These are phyloP conservation scores for Psilocybe cubensis DNA, from an alignment of 768 basidiomycete species.

Conservation along the genomic window DNA sequence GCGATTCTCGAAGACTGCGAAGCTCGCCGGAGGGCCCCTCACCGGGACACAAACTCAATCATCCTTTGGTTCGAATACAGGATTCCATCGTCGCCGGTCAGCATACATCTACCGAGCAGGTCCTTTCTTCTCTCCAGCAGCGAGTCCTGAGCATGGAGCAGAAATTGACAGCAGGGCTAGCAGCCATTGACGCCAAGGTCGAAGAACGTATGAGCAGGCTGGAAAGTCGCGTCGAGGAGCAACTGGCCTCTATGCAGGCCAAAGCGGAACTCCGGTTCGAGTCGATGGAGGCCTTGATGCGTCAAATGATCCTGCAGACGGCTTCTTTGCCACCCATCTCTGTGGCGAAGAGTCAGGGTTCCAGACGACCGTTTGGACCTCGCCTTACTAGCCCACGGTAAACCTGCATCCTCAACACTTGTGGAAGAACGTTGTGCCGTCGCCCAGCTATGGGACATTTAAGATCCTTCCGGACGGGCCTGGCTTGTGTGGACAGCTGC, in stretches of 20 bases:
- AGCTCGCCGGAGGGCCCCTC: slow-evolving; percentile 17
- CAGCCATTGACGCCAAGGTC: slow-evolving; percentile 25
- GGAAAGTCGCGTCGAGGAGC: slow-evolving; percentile 21
- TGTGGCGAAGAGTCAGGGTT: background rate
- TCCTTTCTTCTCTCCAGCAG: slow-evolving; percentile 30
- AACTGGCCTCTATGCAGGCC: slow-evolving; percentile 11
- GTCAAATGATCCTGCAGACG: slow-evolving; percentile 28
- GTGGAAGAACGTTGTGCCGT: background rate
- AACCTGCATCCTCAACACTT: no score
- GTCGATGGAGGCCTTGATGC: slow-evolving; percentile 24
- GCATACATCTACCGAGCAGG: slow-evolving; percentile 28
- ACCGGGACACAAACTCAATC: slow-evolving; percentile 22
- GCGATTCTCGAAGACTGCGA: slow-evolving; percentile 23
- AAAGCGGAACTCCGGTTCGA: slow-evolving; percentile 22
- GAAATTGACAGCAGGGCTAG: slow-evolving; percentile 29
- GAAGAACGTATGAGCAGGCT: slow-evolving; percentile 30
- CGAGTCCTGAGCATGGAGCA: slow-evolving; percentile 31
- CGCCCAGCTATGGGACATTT: background rate
- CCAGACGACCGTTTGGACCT: background rate
- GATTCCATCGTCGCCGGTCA: slow-evolving; percentile 22
- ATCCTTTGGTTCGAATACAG: slow-evolving; percentile 32
- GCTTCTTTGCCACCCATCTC: slow-evolving; percentile 21
- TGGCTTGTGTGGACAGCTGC: background rate
- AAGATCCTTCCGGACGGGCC: background rate
- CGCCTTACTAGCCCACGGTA: background rate